A percentile compares a stretch with the other conserved stretches of the same genome.
Conservation (phyloP, 2,329 filamentous ascomycete genomes). For the Trichophyton equinum region DNA sequence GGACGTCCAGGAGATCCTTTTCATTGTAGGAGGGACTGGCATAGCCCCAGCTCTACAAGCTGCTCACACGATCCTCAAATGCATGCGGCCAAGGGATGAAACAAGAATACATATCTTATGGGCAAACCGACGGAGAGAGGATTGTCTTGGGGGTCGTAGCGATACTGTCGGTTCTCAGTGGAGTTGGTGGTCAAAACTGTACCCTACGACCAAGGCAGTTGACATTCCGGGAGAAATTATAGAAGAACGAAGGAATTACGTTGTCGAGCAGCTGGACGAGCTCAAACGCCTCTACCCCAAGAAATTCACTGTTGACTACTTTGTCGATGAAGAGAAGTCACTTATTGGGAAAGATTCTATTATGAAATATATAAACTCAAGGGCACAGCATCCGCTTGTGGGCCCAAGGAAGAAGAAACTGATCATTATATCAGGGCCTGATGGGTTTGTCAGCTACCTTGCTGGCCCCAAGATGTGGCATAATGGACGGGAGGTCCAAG, state of each 20-base stretch:
- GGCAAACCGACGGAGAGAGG: constrained; percentile 58
- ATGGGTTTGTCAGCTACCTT: constrained; percentile 72
- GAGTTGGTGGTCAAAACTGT: constrained; percentile 24
- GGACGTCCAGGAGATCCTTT: constrained; percentile 52
- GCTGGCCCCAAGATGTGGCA: constrained; percentile 70
- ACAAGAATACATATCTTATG: constrained; percentile 61
- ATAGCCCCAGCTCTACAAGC: constrained; percentile 82
- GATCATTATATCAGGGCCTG: constrained; percentile 77
- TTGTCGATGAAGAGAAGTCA: constrained; percentile 66
- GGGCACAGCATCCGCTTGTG: constrained; percentile 12
- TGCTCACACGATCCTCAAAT: constrained; percentile 45
- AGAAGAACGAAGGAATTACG: constrained; percentile 18
- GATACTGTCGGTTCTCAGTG: constrained; percentile 27
- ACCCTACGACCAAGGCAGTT: constrained; percentile 6
- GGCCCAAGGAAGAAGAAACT: constrained; percentile 31
- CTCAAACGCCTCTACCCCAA: constrained; percentile 47
- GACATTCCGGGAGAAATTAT: background rate
- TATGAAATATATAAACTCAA: constrained; percentile 19
- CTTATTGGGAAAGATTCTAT: constrained; percentile 49
- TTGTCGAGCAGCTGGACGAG: constrained; percentile 51
- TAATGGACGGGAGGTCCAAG: constrained; percentile 60
- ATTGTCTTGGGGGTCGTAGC: constrained; percentile 50
- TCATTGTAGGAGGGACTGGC: constrained; percentile 84
- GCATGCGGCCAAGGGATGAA: constrained; percentile 20
- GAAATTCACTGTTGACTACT: constrained; percentile 56